Conservation (phyloP, 1,284 basidiomycete genomes). For the Hypsizygus ulmarius region DNA sequence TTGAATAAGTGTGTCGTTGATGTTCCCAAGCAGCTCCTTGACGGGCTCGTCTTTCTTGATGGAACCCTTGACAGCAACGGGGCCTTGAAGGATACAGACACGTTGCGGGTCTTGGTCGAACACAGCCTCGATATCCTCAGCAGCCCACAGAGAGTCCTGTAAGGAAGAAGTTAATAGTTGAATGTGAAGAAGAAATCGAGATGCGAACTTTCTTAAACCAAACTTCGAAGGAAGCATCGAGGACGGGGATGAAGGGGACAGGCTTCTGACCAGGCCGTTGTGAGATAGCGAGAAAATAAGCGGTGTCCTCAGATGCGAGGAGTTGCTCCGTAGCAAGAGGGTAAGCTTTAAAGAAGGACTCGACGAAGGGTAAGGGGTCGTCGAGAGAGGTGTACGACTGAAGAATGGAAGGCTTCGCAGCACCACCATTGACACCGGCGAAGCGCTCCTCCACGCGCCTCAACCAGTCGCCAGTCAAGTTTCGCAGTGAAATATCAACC, state of each 20-base stretch:
- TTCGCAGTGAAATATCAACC: constrained; percentile 93
- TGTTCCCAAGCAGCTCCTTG: constrained; percentile 86
- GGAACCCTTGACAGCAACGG: constrained; percentile 89
- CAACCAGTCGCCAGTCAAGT: constrained; percentile 96
- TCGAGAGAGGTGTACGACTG: constrained; percentile 88
- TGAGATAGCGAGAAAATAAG: constrained; percentile 93
- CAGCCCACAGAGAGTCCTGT: constrained; percentile 95
- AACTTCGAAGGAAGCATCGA: constrained; percentile 91
- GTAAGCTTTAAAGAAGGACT: constrained; percentile 85
- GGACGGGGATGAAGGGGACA: constrained; percentile 96
- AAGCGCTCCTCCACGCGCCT: constrained; percentile 96
- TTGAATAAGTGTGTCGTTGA: constrained; percentile 76
- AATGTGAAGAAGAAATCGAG: constrained; percentile 2
- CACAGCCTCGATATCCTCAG: constrained; percentile 97
- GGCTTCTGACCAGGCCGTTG: constrained; percentile 98
- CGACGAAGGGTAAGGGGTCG: constrained; percentile 76
- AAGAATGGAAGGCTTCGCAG: constrained; percentile 80
- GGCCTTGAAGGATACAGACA: constrained; percentile 96
- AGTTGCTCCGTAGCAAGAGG: constrained; percentile 82
- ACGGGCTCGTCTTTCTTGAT: constrained; percentile 91
- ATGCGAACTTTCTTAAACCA: constrained; percentile 94
- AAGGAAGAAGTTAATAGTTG: neutral
- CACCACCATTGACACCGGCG: constrained; percentile 82
- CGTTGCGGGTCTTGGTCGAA: constrained; percentile 98
- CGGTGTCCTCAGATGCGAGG: constrained; percentile 92